Evolutionary conservation across 1,139 yeast genomes (phyloP).

Genomic region (Casaregolazyma lundiana): DNA sequence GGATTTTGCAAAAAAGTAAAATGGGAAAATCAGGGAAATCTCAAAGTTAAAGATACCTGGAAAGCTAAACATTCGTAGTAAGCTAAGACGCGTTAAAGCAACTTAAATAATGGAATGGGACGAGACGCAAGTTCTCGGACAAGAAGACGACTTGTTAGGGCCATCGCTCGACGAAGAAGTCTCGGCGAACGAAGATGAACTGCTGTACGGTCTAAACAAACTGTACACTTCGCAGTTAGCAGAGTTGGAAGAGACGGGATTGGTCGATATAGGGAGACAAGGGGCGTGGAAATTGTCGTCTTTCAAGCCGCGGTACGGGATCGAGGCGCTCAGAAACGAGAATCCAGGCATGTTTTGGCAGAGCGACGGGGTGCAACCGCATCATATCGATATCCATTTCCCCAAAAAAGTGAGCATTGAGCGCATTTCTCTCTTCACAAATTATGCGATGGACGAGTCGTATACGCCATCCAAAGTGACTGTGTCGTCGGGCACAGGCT

Average conservation of each 20-base stretch:
- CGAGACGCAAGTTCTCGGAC: constrained; percentile 6
- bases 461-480: constrained; percentile 79
- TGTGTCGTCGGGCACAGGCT: constrained; percentile 78
- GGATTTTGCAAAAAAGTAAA: too few relatives aligned
- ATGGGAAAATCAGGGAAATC: too few relatives aligned
- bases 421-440: constrained; percentile 65
- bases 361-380: constrained; percentile 94
- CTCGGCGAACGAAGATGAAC: background rate
- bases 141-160: constrained; percentile 6
- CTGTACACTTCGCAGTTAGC: constrained; percentile 5
- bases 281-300: constrained; percentile 89
- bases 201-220: background rate
- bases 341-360: constrained; percentile 84
- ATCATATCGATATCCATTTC: constrained; percentile 73
- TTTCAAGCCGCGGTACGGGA: constrained; percentile 65
- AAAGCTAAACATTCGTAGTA: too few relatives aligned
- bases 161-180: constrained; percentile 1
- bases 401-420: constrained; percentile 70
- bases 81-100: too few relatives aligned
- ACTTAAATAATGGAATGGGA: constrained; percentile 12
- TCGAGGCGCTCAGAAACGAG: constrained; percentile 67
- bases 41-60: too few relatives aligned
- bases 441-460: constrained; percentile 72
- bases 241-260: constrained; percentile 51
- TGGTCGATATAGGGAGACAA: constrained; percentile 68